Percentiles rank a stretch among this genome's conserved stretches.
These are phyloP conservation scores for Pezicula rhizophila DNA, from an alignment of 2,329 filamentous ascomycete genomes.

Conservation along the genomic window DNA sequence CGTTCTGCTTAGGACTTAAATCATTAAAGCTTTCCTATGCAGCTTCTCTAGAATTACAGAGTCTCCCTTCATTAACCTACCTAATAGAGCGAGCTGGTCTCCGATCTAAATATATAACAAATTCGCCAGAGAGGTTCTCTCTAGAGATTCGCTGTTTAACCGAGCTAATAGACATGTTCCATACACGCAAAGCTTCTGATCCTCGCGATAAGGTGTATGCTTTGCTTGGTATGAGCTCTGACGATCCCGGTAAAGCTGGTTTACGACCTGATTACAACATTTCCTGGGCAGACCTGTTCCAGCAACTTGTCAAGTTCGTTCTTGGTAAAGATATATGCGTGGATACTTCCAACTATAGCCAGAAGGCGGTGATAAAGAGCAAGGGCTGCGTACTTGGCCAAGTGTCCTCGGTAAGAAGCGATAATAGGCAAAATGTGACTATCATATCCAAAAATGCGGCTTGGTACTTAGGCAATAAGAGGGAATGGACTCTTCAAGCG, in stretches of 20 bases:
- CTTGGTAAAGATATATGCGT: conserved; percentile 6
- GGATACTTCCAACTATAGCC: conserved; percentile 3
- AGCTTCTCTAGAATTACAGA: conserved; percentile 1
- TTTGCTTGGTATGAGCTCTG: conserved; percentile 13
- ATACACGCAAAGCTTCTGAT: conserved; percentile 9
- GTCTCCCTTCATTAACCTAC: conserved; percentile 3
- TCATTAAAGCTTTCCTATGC: conserved; percentile 1
- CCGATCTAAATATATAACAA: conserved; percentile 4
- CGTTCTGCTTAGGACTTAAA: conserved; percentile 2
- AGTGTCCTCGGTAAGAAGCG: conserved; percentile 3
- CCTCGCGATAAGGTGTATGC: conserved; percentile 12
- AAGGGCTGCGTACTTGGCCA: conserved; percentile 5
- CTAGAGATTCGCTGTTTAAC: conserved; percentile 5
- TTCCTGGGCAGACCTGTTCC: conserved; percentile 8
- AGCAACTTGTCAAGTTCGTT: conserved; percentile 9
- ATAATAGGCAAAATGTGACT: neutral
- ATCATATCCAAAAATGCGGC: conserved; percentile 2
- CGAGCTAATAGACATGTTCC: conserved; percentile 13
- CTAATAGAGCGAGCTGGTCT: conserved; percentile 4
- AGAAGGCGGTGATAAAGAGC: conserved; percentile 8
- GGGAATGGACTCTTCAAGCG: conserved; percentile 5
- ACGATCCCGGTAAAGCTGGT: conserved; percentile 6
- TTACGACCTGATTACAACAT: conserved; percentile 9
- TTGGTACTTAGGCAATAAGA: neutral
- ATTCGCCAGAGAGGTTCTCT: neutral